Evolutionary conservation across 1,139 yeast species (phyloP), one percentile per base, ranked within the genome.

Genomic region (Protomyces macrosporus): DNA sequence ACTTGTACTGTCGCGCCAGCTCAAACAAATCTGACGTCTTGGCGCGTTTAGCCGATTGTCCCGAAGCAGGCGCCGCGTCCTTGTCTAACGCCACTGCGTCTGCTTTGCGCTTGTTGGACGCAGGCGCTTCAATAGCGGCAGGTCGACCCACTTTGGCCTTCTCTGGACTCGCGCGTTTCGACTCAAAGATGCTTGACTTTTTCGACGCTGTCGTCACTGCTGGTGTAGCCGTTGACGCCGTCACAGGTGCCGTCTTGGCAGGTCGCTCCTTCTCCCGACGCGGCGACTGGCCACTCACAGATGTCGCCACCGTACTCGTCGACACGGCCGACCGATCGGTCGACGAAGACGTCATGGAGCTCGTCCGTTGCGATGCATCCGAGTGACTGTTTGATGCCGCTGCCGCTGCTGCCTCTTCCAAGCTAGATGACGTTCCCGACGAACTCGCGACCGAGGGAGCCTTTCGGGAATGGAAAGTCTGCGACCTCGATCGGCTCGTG

Each of bases 1-100:
- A 9, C 45, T 58, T 58, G 52, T 58, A 58, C 35, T 52, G 52
- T 16, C 52, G 55, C 12, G 62, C 62, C 45, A 58, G 53, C 35
- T 52, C 37, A 30, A 51, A 50, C 53, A 58, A 34, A 30, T 58
- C 62, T 5, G 34, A 37, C 4, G 62, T 10, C 14, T 48, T 39
- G 9, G 50, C 14, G 4, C 60, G 42, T 35, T 55, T 55, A 12
- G 32, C 39, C 6, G 51, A 30, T 3, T n/a, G 51, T 4, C n/a
- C 40, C 7, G 37, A 40, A 5, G n/a, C 36, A 34, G n/a, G 9
- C 7, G 34, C 12, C 16, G 7, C 23, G 9, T 10, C 12, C 10
- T 40, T 35, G 36, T 45, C 60, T 5, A 45, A 42, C n/a, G 0
- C 32, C 48, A 42, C 6, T 14, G 10, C 48, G 32, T 10, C 23